Evolutionary conservation across 1,284 basidiomycete genomes (phyloP).

Genomic region (Pisolithus thermaeus): DNA sequence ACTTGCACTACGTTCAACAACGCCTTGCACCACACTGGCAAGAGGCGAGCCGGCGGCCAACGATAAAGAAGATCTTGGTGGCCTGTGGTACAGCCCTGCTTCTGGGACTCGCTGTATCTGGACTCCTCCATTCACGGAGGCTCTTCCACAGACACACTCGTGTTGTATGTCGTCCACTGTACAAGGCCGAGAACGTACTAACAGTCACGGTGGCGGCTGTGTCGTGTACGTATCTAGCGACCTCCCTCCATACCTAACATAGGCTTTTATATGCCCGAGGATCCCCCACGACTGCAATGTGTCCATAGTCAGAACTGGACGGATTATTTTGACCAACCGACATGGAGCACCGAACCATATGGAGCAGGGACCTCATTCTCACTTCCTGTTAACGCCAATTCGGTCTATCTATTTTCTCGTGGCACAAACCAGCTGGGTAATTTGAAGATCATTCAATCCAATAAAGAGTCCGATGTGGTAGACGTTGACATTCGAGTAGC

Average conservation of each 20-base stretch:
- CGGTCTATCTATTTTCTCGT: conserved; percentile 32
- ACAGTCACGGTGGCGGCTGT: too few relatives aligned
- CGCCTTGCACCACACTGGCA: background rate
- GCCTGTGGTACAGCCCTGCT: background rate
- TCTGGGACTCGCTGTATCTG: background rate
- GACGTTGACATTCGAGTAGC: conserved; percentile 30
- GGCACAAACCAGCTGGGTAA: conserved; percentile 29
- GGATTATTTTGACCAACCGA: conserved; percentile 19
- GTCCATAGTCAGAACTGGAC: conserved; percentile 21
- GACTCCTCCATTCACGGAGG: background rate
- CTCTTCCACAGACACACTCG: background rate
- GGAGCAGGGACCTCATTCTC: conserved; percentile 30
- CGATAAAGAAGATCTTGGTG: background rate
- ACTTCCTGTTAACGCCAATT: conserved; percentile 33
- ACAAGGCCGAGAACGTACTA: background rate
- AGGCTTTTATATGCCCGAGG: background rate
- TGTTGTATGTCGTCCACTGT: background rate
- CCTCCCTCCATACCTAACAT: background rate
- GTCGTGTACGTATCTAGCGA: conserved; percentile 5
- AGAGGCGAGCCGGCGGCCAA: background rate
- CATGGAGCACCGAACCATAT: conserved; percentile 18
- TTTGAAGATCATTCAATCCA: conserved; percentile 28
- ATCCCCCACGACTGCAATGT: conserved; percentile 10
- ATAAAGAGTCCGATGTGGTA: conserved; percentile 22
- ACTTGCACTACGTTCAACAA: background rate